Evolutionary conservation across 2,329 filamentous ascomycete genomes (phyloP), one percentile per base, ranked within the genome.

Genomic region (Colletotrichum zoysiae): DNA sequence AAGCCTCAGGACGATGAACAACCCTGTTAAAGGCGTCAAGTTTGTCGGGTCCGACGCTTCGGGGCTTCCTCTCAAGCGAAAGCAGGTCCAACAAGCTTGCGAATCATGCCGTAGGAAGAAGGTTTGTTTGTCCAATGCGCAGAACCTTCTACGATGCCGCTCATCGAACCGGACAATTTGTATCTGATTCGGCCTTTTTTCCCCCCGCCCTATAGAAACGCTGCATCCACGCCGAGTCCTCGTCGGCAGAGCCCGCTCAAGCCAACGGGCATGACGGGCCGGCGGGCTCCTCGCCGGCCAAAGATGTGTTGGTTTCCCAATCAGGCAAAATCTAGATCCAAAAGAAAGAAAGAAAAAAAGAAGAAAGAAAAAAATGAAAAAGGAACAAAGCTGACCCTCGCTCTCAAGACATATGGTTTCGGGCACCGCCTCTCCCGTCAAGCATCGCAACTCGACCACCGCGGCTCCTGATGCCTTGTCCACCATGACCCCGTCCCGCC

Each of bases 71-170:
- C 81, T 88, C 66, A 91, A 91, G 80, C 82, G 88, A 62, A 88
- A 88, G 74, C 89, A 90, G 76, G 87, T 89, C 30, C 84, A 85
- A 69, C 87, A 89, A 40, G 89, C 89, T 5, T 91, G 89, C 73
- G 81, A 83, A 0, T 79, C 81, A 2, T 91, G 89, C 74, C 85
- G 88, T 5, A 85, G 84, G 60, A 86, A 86, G 73, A 90, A 90
- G 82, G 86, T 87, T 62, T 58, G 77, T n/a, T 9, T 42, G 40
- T 40, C 14, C 1, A 40, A 20, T 23, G 11, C 42, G 23, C 42
- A 20, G 53, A 73, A 9, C 23, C 14, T 50, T 38, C 2, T 12
- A 30, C 46, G 23, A n/a, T 12, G 4, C 9, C 40, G 8, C 50
- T 35, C 60, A 30, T 56, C 42, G 40, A 48, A 58, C 40, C 51